phyloP scores from a whole-genome alignment of 2,329 filamentous ascomycete genomes.

The Phaeophleospora eucalypticola region DNA sequence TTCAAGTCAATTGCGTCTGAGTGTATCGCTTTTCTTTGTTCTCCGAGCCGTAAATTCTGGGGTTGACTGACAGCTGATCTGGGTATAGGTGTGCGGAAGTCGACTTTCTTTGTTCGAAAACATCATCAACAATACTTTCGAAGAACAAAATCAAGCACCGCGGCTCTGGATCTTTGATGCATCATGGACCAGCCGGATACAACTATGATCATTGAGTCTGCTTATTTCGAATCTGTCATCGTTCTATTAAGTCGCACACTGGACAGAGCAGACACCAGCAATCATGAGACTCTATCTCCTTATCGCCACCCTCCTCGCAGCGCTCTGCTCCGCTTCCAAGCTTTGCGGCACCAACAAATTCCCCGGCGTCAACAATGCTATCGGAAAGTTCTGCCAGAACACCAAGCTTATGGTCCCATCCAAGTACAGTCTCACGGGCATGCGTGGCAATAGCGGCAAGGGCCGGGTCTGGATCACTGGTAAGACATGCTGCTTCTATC shows the following conservation, averaged over 20 bases:
- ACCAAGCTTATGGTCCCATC: conserved; percentile 4
- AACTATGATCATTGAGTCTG: too few relatives aligned
- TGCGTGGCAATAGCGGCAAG: background rate
- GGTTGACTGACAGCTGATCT: too few relatives aligned
- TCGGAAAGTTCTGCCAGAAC: conserved; percentile 7
- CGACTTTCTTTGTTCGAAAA: conserved; percentile 1
- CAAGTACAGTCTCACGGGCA: conserved; percentile 2
- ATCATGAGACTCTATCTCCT: too few relatives aligned
- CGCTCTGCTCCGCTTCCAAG: background rate
- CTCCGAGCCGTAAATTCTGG: too few relatives aligned
- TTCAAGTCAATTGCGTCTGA: too few relatives aligned
- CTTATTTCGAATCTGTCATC: too few relatives aligned
- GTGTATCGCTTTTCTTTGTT: too few relatives aligned
- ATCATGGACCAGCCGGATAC: background rate
- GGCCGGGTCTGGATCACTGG: conserved; percentile 1
- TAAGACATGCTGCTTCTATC: background rate
- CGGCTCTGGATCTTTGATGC: background rate
- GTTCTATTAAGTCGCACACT: too few relatives aligned
- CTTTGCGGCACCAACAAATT: conserved; percentile 1
- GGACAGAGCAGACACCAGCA: too few relatives aligned
- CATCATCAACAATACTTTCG: background rate
- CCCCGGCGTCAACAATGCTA: conserved; percentile 4
- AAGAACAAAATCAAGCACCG: conserved; percentile 1
- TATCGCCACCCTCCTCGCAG: background rate
- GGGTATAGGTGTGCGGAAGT: too few relatives aligned